These are phyloP conservation scores for Epichloe festucae DNA, from an alignment of 2,329 filamentous ascomycete species.

Conservation along the genomic window DNA sequence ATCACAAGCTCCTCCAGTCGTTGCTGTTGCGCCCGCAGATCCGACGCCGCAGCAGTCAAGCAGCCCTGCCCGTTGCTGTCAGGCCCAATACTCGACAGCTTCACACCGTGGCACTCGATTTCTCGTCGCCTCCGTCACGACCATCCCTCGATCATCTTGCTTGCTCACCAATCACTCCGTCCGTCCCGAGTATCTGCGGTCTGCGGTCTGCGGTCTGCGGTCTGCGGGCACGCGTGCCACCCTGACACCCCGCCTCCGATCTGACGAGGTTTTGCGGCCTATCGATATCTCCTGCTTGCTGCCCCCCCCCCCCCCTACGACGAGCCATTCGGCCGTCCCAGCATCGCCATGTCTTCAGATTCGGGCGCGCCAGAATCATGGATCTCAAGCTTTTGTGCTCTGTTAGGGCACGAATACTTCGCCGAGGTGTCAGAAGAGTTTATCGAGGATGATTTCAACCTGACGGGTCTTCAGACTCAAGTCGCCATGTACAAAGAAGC, in stretches of 20 bases:
- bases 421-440: slow-evolving; percentile 98
- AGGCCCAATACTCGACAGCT: not conserved
- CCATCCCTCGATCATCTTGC: not conserved
- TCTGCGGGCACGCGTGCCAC: slow-evolving; percentile 1
- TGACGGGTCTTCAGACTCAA: slow-evolving; percentile 88
- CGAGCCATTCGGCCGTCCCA: not conserved
- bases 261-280: slow-evolving; percentile 1
- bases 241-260: slow-evolving; percentile 1
- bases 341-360: slow-evolving; percentile 41
- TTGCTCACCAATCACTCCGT: not conserved
- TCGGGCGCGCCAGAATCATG: slow-evolving; percentile 68
- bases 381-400: slow-evolving; percentile 94
- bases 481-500: slow-evolving; percentile 99
- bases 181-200: not conserved
- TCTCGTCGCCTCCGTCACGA: not conserved
- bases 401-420: slow-evolving; percentile 96
- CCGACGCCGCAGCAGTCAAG: not conserved
- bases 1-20: not conserved
- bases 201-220: not conserved
- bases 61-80: not conserved
- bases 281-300: not conserved
- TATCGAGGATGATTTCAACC: slow-evolving; percentile 98
- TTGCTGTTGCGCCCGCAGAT: not conserved
- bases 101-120: not conserved
- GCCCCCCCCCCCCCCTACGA: slow-evolving; percentile 1